phyloP scores from a whole-genome alignment of 2,329 filamentous ascomycete genomes.

The Amylocarpus encephaloides region DNA sequence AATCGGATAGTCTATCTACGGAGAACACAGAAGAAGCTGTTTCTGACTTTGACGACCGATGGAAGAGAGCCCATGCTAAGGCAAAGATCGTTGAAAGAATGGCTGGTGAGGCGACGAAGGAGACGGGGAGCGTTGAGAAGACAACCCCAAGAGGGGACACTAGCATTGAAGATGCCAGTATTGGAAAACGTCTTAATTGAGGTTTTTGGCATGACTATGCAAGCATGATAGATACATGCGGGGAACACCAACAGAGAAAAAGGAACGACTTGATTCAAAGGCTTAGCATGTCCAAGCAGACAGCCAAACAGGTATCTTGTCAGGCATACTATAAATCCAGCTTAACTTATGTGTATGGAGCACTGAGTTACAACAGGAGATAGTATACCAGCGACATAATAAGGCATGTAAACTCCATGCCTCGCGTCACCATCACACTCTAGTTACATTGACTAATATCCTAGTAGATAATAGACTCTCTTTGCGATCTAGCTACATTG shows the following conservation, averaged over 20 bases:
- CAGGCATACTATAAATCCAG: too few relatives aligned
- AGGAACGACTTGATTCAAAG: background rate
- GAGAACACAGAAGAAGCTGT: constrained; percentile 85
- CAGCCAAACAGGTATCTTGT: too few relatives aligned
- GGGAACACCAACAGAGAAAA: background rate
- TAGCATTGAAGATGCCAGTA: constrained; percentile 42
- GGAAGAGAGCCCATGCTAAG: constrained; percentile 79
- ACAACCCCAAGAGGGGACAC: constrained; percentile 28
- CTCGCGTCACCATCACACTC: too few relatives aligned
- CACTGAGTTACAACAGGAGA: too few relatives aligned
- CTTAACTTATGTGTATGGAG: too few relatives aligned
- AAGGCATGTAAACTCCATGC: too few relatives aligned
- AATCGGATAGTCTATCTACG: constrained; percentile 69
- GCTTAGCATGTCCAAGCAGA: background rate
- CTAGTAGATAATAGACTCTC: too few relatives aligned
- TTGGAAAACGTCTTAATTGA: constrained; percentile 27
- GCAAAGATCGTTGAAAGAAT: constrained; percentile 78
- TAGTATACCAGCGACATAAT: too few relatives aligned
- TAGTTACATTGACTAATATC: too few relatives aligned
- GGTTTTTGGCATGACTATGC: background rate
- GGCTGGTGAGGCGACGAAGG: constrained; percentile 37
- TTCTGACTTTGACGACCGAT: constrained; percentile 81
- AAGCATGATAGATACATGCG: background rate
- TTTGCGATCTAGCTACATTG: too few relatives aligned
- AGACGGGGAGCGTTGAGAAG: constrained; percentile 4